Conservation (phyloP, 2,329 filamentous ascomycete genomes). For the Colletotrichum somersetense region DNA sequence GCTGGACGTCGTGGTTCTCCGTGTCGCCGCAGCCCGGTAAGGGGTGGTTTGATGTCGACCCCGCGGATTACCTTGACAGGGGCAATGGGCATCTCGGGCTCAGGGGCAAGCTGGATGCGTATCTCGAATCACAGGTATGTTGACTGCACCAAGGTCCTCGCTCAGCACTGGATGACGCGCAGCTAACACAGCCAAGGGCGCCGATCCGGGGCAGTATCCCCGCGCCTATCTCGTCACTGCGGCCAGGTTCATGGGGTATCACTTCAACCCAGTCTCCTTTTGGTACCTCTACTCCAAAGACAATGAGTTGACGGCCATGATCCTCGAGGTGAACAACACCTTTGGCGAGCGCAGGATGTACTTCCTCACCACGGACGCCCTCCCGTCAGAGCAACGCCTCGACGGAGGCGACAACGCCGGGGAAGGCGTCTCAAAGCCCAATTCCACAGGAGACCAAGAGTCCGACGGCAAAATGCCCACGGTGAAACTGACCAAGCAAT, state of each 20-base stretch:
- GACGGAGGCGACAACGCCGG: constrained; percentile 7
- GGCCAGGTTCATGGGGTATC: constrained; percentile 75
- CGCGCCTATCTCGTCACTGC: constrained; percentile 80
- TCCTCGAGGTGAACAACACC: constrained; percentile 82
- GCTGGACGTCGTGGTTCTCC: constrained; percentile 49
- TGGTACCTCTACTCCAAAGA: constrained; percentile 79
- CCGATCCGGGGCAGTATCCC: constrained; percentile 71
- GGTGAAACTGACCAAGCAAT: constrained; percentile 62
- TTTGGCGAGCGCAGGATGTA: constrained; percentile 80
- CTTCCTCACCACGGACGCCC: constrained; percentile 61
- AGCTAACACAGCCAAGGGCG: constrained; percentile 57
- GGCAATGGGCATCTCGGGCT: constrained; percentile 66
- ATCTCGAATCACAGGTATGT: constrained; percentile 68
- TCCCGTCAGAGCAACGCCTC: constrained; percentile 41
- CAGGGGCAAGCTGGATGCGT: constrained; percentile 71
- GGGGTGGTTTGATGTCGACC: constrained; percentile 71
- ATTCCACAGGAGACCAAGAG: constrained; percentile 31
- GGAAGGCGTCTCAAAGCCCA: constrained; percentile 4
- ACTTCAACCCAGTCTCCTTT: constrained; percentile 82
- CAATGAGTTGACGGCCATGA: constrained; percentile 70
- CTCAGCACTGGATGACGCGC: background rate
- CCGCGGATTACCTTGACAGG: constrained; percentile 71
- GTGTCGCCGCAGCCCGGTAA: constrained; percentile 44
- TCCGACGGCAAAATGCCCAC: constrained; percentile 42
- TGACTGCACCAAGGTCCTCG: background rate